These are phyloP conservation scores for Nothopassalora personata DNA, from an alignment of 2,329 filamentous ascomycete genomes.

Conservation along the genomic window DNA sequence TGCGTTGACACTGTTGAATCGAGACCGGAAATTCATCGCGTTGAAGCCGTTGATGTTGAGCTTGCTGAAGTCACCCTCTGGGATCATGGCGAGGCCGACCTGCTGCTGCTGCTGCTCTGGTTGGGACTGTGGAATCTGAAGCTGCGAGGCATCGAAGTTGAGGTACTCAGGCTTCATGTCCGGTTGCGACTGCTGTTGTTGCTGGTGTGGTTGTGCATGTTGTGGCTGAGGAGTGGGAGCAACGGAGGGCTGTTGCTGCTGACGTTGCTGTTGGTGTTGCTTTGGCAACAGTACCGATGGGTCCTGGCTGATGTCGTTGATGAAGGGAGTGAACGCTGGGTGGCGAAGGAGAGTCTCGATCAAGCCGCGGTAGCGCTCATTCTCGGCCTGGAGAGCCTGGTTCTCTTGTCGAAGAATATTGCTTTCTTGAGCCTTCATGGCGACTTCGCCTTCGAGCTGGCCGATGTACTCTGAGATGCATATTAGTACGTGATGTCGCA, in stretches of 20 bases:
- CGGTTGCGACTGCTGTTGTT: conserved; percentile 23
- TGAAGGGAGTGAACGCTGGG: conserved; percentile 44
- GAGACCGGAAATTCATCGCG: conserved; percentile 43
- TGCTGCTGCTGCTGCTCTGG: conserved; percentile 39
- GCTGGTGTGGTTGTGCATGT: conserved; percentile 27
- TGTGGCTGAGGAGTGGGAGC: conserved; percentile 15
- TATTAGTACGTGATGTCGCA: conserved; percentile 44
- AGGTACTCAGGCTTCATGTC: conserved; percentile 33
- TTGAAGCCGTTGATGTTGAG: conserved; percentile 54
- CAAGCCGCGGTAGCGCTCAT: conserved; percentile 55
- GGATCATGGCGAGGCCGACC: conserved; percentile 74
- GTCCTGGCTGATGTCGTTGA: conserved; percentile 39
- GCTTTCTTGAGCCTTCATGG: conserved; percentile 75
- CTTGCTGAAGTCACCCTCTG: conserved; percentile 73
- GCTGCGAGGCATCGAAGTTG: conserved; percentile 36
- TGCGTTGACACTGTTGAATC: conserved; percentile 28
- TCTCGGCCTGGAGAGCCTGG: conserved; percentile 58
- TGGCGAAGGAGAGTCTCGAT: conserved; percentile 62
- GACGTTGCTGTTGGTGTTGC: conserved; percentile 27
- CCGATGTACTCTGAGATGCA: conserved; percentile 78
- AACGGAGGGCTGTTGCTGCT: conserved; percentile 17
- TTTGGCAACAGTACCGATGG: conserved; percentile 32
- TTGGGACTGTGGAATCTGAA: conserved; percentile 28
- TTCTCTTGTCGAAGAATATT: conserved; percentile 77
- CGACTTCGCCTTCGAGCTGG: conserved; percentile 86